These are phyloP conservation scores for Tilletia indica DNA, from an alignment of 1,284 basidiomycete genomes.

Conservation along the genomic window DNA sequence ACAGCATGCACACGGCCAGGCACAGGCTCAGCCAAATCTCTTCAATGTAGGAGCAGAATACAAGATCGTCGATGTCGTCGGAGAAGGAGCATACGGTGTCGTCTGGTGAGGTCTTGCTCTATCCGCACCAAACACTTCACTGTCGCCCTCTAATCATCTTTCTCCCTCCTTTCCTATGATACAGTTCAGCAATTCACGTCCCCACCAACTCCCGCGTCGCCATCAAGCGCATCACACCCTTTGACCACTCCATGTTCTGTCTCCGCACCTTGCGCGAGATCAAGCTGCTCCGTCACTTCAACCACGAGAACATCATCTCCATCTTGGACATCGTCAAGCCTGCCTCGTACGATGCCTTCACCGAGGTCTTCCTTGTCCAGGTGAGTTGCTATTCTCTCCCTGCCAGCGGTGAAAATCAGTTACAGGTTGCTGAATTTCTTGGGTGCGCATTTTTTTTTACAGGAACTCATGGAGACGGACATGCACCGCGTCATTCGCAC, in stretches of 20 bases:
- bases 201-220: conserved; percentile 57
- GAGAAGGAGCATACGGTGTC: conserved; percentile 59
- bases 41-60: conserved; percentile 51
- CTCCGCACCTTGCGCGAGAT: conserved; percentile 54
- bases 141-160: background rate
- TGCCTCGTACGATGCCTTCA: conserved; percentile 75
- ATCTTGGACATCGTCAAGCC: conserved; percentile 48
- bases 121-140: background rate
- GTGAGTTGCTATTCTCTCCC: conserved; percentile 33
- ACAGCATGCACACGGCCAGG: conserved; percentile 15
- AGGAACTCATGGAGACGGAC: conserved; percentile 56
- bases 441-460: background rate
- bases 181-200: conserved; percentile 53
- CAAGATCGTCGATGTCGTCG: conserved; percentile 57
- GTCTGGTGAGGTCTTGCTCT: conserved; percentile 41
- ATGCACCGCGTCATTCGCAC: conserved; percentile 55
- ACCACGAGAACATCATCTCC: conserved; percentile 49
- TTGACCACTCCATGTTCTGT: conserved; percentile 56
- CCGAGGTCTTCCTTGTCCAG: conserved; percentile 80
- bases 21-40: conserved; percentile 11
- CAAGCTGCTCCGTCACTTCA: conserved; percentile 52
- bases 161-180: background rate
- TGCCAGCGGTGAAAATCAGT: background rate
- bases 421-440: too few species aligned
- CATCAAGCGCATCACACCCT: conserved; percentile 57